Evolutionary conservation across 2,329 filamentous ascomycete genomes (phyloP).

Genomic region (Cladosporium austrohemisphaericum): DNA sequence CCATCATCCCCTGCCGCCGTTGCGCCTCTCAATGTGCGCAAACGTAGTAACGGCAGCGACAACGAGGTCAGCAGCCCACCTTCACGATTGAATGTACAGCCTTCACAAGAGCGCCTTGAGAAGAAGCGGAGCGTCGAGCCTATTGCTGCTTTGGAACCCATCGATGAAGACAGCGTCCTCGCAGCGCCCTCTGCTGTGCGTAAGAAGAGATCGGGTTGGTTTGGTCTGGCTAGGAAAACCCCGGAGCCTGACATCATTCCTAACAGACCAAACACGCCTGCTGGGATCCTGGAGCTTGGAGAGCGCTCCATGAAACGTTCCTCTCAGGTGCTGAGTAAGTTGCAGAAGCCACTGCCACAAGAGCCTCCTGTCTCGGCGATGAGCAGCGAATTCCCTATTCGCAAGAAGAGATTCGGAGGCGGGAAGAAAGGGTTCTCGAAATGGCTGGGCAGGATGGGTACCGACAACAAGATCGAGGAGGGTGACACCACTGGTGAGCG

Average conservation of each 20-base stretch:
- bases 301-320: conserved; percentile 19
- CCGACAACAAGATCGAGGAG: conserved; percentile 25
- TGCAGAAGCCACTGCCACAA: conserved; percentile 26
- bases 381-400: conserved; percentile 44
- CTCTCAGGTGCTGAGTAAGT: conserved; percentile 26
- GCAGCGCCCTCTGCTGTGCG: conserved; percentile 21
- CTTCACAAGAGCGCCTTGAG: conserved; percentile 22
- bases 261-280: conserved; percentile 1
- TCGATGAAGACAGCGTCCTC: conserved; percentile 28
- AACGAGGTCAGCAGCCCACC: conserved; percentile 20
- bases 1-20: conserved; percentile 48
- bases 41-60: conserved; percentile 37
- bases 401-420: conserved; percentile 32
- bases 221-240: conserved; percentile 34
- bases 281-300: conserved; percentile 18
- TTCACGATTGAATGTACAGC: conserved; percentile 18
- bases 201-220: conserved; percentile 48
- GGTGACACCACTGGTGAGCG: conserved; percentile 18
- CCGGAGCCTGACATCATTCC: conserved; percentile 16
- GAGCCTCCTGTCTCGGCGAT: conserved; percentile 30
- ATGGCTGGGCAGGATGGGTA: conserved; percentile 50
- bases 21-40: conserved; percentile 55
- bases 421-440: conserved; percentile 50
- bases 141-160: conserved; percentile 24
- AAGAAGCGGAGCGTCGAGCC: conserved; percentile 21